These are phyloP conservation scores for Benincasa hispida DNA, from an alignment of 306 rosid species.

Conservation along the genomic window DNA sequence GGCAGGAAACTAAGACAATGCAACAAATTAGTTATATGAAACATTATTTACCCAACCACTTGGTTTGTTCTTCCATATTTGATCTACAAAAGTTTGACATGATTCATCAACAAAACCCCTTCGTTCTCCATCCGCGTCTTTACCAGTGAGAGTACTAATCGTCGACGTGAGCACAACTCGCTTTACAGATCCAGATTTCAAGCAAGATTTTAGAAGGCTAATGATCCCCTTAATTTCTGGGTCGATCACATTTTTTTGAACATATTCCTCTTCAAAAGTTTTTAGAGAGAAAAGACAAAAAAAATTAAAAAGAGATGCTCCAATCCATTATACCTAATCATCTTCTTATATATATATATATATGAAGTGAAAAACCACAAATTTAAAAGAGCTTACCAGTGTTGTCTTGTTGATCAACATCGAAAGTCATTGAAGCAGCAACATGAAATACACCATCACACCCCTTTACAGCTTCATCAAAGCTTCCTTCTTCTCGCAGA, in stretches of 20 bases:
- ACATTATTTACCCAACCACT: constrained; percentile 56
- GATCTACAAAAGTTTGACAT: constrained; percentile 40
- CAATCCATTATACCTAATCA: background rate
- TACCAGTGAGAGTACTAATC: constrained; percentile 57
- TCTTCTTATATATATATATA: background rate
- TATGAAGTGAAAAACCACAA: background rate
- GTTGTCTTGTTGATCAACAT: constrained; percentile 26
- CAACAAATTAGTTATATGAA: background rate
- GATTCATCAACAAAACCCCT: constrained; percentile 52
- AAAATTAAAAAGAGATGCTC: background rate
- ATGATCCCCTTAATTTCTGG: constrained; percentile 52
- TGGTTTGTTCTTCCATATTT: constrained; percentile 39
- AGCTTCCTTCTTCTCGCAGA: constrained; percentile 58
- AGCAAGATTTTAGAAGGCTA: constrained; percentile 51
- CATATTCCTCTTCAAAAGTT: constrained; percentile 33
- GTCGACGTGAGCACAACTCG: constrained; percentile 78
- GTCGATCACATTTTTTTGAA: constrained; percentile 33
- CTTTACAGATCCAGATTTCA: constrained; percentile 57
- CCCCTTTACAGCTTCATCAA: constrained; percentile 56
- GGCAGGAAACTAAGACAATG: background rate
- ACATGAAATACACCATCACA: constrained; percentile 66
- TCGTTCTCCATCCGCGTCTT: constrained; percentile 38
- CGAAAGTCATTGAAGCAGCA: constrained; percentile 65
- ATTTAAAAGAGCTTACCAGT: constrained; percentile 25
- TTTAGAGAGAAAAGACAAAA: no score